Base-by-base conservation (phyloP, 176 grass and related monocot genomes). In the Carex littledalei region DNA sequence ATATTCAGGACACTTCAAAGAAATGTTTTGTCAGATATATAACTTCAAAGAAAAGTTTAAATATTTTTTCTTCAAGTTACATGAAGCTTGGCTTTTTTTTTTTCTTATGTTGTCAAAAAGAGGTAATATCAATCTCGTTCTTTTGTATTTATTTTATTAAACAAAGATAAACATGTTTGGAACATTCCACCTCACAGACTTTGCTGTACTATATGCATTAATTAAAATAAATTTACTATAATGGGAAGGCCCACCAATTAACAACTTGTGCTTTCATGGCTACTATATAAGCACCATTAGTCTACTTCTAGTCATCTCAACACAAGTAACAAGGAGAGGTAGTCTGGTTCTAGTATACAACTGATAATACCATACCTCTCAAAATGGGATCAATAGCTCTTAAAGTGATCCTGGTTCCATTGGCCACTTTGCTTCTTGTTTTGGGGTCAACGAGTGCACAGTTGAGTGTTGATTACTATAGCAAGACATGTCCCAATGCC, bases 401-500 rank as follows among this genome's bases (percentile, higher is more conserved):
- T 20, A 39, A n/a, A 49, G 20, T 3, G 39, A 1, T 76, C 17
- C 49, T 85, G 39, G 49, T 85, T 37, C 34, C 83, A 34, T 41
- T 85, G 37, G 70, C 52, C 13, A 26, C 84, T 3, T 15, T 72
- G 68, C 16, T 84, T 13, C 35, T 91, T 34, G 9, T 89, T 60
- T 85, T 82, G 21, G 37, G 18, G 21, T 75, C 31, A 7, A 47
- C 89, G 22, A 57, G 12, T 2, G 89, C 65, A 13, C 52, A 85
- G 79, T 86, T 94, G 34, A 63, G 67, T 16, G 7, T 81, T n/a
- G 65, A 26, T 17, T 94, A 87, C 87, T 94, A 94, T 84, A 72
- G 85, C 76, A 52, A 80, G 29, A 86, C 91, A 17, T 97, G 94
- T 89, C 91, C 94, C 37, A 55, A n/a, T 20, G 91, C 77, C 4